These are phyloP conservation scores for Clausena lansium DNA, from an alignment of 345 rosid genomes.

Conservation along the genomic window DNA sequence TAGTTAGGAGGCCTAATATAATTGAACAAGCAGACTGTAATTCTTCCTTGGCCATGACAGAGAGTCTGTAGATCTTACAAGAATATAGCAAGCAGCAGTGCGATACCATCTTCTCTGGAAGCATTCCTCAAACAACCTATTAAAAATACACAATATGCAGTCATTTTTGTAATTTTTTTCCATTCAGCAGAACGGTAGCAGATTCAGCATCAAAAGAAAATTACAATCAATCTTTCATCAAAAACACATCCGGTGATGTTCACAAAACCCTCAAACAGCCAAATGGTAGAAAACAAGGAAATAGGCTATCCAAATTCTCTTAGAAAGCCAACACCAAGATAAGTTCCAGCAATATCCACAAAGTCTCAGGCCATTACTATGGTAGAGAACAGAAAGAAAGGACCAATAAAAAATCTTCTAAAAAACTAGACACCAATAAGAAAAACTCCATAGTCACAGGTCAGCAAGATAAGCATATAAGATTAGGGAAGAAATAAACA, in stretches of 20 bases:
- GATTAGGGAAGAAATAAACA: background rate
- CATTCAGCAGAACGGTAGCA: background rate
- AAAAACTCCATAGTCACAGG: background rate
- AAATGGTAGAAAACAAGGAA: background rate
- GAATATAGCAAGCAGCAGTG: slow-evolving; percentile 97
- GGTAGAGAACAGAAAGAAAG: background rate
- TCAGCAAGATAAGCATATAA: background rate
- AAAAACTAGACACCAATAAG: background rate
- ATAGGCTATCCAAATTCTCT: background rate
- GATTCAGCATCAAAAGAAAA: background rate
- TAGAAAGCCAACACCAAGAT: background rate
- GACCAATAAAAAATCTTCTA: background rate
- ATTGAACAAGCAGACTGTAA: background rate
- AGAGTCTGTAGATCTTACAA: slow-evolving; percentile 50
- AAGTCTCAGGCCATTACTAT: background rate
- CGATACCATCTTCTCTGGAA: slow-evolving; percentile 99
- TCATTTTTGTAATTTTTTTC: background rate
- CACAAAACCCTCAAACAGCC: background rate
- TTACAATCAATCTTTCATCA: background rate
- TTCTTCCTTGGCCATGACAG: background rate
- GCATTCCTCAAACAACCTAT: slow-evolving; percentile 94
- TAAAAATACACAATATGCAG: slow-evolving; percentile 15
- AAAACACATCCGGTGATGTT: background rate
- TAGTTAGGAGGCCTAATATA: background rate
- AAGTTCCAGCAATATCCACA: background rate